Evolutionary conservation across 129 eudicot species (phyloP), one percentile per base, ranked within the genome.

Genomic region (Mikania micrantha): DNA sequence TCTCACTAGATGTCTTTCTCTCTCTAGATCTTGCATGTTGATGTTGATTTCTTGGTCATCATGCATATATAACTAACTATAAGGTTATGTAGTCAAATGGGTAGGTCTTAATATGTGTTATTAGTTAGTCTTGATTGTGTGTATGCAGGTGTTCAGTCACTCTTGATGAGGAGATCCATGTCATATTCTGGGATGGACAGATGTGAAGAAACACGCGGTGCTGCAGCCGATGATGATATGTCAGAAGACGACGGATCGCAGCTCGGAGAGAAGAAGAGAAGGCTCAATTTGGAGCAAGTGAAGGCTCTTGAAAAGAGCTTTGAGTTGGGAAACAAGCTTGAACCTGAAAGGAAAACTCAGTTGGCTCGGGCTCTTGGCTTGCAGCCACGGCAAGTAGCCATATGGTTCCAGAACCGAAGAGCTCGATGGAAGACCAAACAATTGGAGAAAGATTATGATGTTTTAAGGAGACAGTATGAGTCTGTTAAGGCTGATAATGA

Each of bases 381-480:
- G 77, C 97, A 91, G 57, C 96, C 96, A 0, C 76, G 97, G 44
- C 97, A 91, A 71, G 84, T 91, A 0, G 96, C 97, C 1, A 91
- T 91, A 48, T 91, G 97, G 97, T 91, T 91, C 60, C 97, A 91
- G 38, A 91, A 91, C 84, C 74, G 97, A 39, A 85, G 97, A 80
- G 97, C 97, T 17, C 78, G 97, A 50, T 91, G 97, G 97, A 91
- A 91, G 87, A 91, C 97, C 22, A 91, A 91, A 73, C 95, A 90
- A 28, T 71, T 90, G 73, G 97, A 90, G 80, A 90, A 74, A 79
- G 95, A 87, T 49, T 91, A 87, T 73, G 85, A 82, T 53, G 56
- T 85, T n/a, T 75, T 91, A 42, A 91, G 88, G 84, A 81, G 88
- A 67, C 96, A 91, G 22, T 85, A 79, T 74, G 93, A 87, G 69